A percentile compares a stretch with the other conserved stretches of the same genome.
phyloP scores from a whole-genome alignment of 2,329 filamentous ascomycete species.

The Aspergillus tanneri region DNA sequence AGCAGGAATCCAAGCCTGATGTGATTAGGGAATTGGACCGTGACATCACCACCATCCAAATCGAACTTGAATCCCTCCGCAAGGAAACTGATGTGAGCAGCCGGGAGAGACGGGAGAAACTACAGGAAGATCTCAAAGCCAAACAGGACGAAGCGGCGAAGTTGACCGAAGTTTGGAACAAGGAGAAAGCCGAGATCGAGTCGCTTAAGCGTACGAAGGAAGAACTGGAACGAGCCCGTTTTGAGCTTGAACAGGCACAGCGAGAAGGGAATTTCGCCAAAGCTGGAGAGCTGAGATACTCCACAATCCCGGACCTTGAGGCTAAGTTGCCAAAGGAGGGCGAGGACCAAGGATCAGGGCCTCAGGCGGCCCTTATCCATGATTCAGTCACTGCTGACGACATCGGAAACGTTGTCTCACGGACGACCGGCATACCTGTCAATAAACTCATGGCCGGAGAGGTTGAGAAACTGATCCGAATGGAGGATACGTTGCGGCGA shows the following conservation, averaged over 20 bases:
- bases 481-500: conserved; percentile 85
- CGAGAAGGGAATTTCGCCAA: conserved; percentile 83
- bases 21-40: conserved; percentile 89
- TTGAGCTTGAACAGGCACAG: conserved; percentile 85
- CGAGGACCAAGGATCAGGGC: conserved; percentile 45
- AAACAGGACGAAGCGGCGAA: conserved; percentile 74
- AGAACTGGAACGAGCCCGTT: conserved; percentile 78
- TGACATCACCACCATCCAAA: conserved; percentile 95
- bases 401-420: conserved; percentile 86
- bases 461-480: conserved; percentile 89
- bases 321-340: conserved; percentile 75
- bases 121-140: conserved; percentile 72
- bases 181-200: conserved; percentile 81
- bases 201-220: conserved; percentile 82
- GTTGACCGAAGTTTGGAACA: conserved; percentile 83
- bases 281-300: conserved; percentile 88
- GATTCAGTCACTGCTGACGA: conserved; percentile 95
- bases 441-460: conserved; percentile 90
- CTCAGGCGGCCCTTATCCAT: conserved; percentile 68
- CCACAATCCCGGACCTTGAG: conserved; percentile 79
- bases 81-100: conserved; percentile 93
- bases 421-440: conserved; percentile 88
- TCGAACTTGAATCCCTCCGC: conserved; percentile 88
- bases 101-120: conserved; percentile 79
- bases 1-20: conserved; percentile 96